These are phyloP conservation scores for Mariannaea elegans DNA, from an alignment of 2,329 filamentous ascomycete genomes.

Conservation along the genomic window DNA sequence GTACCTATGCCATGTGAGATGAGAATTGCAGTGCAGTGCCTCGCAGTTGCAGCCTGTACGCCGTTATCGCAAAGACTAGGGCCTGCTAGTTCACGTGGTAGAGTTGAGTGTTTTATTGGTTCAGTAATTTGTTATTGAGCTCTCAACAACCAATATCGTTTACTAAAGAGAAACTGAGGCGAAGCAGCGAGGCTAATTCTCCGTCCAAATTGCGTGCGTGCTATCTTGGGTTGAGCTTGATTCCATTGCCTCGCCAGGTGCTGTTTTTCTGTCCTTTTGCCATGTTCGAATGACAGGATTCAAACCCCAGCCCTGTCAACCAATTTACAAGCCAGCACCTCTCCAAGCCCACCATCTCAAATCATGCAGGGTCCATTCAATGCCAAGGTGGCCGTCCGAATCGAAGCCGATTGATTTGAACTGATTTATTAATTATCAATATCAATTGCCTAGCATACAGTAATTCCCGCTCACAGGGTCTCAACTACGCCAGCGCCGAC, in stretches of 20 bases:
- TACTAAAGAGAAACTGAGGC: no score
- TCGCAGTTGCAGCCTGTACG: background rate
- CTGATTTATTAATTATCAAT: conserved; percentile 19
- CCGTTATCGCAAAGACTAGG: background rate
- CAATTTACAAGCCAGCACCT: conserved; percentile 10
- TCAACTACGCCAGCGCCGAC: conserved; percentile 2
- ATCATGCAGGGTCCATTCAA: conserved; percentile 31
- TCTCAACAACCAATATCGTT: no score
- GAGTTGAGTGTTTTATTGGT: background rate
- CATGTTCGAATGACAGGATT: conserved; percentile 7
- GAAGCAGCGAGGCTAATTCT: background rate
- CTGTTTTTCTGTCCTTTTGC: no score
- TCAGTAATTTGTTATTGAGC: background rate
- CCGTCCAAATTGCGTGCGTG: conserved; percentile 2
- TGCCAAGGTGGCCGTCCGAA: background rate
- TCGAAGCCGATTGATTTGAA: conserved; percentile 30
- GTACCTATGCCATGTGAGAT: conserved; percentile 4
- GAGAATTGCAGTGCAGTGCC: background rate
- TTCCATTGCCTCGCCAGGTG: no score
- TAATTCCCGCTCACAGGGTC: background rate
- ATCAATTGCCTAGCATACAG: background rate
- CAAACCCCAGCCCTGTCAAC: conserved; percentile 1
- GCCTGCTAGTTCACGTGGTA: background rate
- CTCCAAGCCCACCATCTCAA: conserved; percentile 10
- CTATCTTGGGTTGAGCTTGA: background rate